These are phyloP conservation scores for Nemania abortiva DNA, from an alignment of 2,329 filamentous ascomycete genomes.

Conservation along the genomic window DNA sequence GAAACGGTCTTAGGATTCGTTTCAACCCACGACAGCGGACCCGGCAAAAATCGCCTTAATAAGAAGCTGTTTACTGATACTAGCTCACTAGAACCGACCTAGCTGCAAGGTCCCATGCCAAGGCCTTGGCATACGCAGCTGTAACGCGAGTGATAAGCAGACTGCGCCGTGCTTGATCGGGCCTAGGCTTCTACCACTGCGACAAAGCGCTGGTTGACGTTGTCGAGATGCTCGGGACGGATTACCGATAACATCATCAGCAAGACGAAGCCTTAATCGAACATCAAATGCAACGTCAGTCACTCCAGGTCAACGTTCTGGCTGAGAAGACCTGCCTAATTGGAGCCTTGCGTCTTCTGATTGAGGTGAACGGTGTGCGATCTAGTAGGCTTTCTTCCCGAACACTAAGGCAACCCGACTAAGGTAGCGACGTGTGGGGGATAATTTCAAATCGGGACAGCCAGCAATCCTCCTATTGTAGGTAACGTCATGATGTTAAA, in stretches of 20 bases:
- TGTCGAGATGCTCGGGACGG: constrained; percentile 11
- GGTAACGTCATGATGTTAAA: background rate
- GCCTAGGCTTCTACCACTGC: constrained; percentile 9
- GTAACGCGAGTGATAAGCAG: constrained; percentile 31
- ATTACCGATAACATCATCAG: constrained; percentile 28
- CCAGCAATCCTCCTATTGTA: background rate
- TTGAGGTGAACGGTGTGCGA: constrained; percentile 16
- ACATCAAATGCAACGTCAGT: constrained; percentile 23
- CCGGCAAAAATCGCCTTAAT: constrained; percentile 25
- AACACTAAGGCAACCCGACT: constrained; percentile 31
- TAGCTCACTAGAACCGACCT: constrained; percentile 9
- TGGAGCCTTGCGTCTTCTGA: constrained; percentile 13
- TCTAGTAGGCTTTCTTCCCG: constrained; percentile 12
- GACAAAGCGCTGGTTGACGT: constrained; percentile 5
- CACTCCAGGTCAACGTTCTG: constrained; percentile 4
- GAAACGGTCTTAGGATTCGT: constrained; percentile 28
- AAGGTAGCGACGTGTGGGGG: constrained; percentile 18
- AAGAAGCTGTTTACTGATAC: constrained; percentile 22
- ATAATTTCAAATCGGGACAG: constrained; percentile 26
- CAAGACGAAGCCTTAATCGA: constrained; percentile 16
- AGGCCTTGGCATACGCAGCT: constrained; percentile 31
- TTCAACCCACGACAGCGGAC: constrained; percentile 24
- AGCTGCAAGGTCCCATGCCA: constrained; percentile 26
- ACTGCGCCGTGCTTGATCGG: constrained; percentile 17
- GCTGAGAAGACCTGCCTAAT: constrained; percentile 31